Conservation (phyloP, 768 basidiomycete species). For the Psilocybe cubensis region DNA sequence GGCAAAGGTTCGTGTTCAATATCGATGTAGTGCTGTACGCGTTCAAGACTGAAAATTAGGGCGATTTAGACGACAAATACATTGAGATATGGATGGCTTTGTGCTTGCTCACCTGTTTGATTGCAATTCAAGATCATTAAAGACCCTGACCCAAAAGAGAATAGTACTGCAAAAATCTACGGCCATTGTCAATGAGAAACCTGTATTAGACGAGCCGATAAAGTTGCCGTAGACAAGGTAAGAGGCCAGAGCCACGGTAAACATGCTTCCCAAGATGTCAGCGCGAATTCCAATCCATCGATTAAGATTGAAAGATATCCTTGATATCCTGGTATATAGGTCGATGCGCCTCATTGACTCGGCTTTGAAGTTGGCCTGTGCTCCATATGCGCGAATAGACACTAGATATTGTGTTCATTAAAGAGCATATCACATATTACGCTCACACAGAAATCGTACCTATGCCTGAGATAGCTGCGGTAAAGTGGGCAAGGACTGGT, state of each 20-base stretch:
- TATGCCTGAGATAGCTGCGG: conserved; percentile 53
- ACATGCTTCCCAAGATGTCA: conserved; percentile 57
- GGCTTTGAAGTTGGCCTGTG: conserved; percentile 48
- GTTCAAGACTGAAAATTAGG: conserved; percentile 51
- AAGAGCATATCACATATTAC: neutral
- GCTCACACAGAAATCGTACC: conserved; percentile 21
- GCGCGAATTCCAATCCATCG: conserved; percentile 52
- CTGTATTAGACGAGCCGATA: conserved; percentile 44
- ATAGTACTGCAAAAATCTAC: conserved; percentile 59
- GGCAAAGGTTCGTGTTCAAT: conserved; percentile 60
- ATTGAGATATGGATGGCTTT: neutral
- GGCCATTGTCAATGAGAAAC: conserved; percentile 61
- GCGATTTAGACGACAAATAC: neutral
- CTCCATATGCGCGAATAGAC: conserved; percentile 67
- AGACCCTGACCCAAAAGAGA: conserved; percentile 46
- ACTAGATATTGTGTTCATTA: no score
- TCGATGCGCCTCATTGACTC: conserved; percentile 55
- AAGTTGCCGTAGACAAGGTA: conserved; percentile 53
- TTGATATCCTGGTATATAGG: conserved; percentile 45
- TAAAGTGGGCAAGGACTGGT: conserved; percentile 22
- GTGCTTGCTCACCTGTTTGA: conserved; percentile 28
- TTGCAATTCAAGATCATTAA: conserved; percentile 48
- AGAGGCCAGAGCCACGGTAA: conserved; percentile 54
- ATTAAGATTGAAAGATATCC: conserved; percentile 53
- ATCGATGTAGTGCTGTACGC: conserved; percentile 65